A percentile compares a stretch with the other conserved stretches of the same genome.
phyloP scores from a whole-genome alignment of 352 stramenopile genomes.

The Pythium phragmiticola region DNA sequence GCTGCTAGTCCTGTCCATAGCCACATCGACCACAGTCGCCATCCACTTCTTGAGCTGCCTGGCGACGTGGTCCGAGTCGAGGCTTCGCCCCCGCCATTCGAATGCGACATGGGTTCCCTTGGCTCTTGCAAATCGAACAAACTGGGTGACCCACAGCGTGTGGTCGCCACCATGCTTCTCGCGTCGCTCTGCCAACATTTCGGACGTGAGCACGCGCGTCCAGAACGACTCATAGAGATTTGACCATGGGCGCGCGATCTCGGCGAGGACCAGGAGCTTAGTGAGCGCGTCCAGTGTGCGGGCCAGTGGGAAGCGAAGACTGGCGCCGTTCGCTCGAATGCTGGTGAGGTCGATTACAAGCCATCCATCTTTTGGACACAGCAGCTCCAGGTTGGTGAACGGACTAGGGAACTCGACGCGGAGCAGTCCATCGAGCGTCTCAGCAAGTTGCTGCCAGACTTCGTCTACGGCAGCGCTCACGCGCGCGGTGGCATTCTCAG shows the following conservation, averaged over 20 bases:
- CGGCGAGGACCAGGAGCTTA: neutral
- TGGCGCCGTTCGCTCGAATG: neutral
- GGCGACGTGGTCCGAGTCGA: neutral
- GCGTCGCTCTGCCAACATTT: neutral
- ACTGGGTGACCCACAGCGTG: neutral
- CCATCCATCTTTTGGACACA: constrained; percentile 1
- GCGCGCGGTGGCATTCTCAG: too few species aligned
- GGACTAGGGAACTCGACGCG: constrained; percentile 8
- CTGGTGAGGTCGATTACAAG: neutral
- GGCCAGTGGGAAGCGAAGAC: neutral
- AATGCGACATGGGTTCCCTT: constrained; percentile 6
- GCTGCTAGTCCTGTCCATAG: neutral
- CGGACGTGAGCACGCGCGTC: constrained; percentile 4
- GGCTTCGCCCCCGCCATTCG: neutral
- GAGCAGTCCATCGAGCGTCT: constrained; percentile 1
- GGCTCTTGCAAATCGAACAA: neutral
- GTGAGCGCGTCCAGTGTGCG: neutral
- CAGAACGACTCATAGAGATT: constrained; percentile 5
- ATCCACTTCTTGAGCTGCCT: neutral
- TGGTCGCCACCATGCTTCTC: neutral
- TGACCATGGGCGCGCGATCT: neutral
- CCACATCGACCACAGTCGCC: neutral
- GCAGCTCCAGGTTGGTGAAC: constrained; percentile 3
- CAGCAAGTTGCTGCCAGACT: neutral
- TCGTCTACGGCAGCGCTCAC: too few species aligned